Evolutionary conservation across 148 eudicot genomes (phyloP), one percentile per base, ranked within the genome.

Genomic region (Camellia lanceoleosa): DNA sequence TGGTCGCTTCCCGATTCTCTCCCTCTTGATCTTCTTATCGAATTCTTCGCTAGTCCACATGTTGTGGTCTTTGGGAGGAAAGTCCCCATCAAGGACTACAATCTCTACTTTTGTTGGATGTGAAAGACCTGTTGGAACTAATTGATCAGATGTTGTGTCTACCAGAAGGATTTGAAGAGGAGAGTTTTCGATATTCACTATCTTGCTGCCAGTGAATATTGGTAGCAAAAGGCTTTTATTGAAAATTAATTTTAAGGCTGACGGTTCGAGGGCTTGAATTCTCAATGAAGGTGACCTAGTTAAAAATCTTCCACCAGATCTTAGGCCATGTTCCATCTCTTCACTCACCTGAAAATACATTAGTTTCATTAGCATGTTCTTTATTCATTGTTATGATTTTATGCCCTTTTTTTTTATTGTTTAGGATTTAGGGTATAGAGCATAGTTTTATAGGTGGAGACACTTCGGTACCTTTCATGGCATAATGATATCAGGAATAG

Each of bases 11-110:
- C 97, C 94, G 0, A 68, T 63, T 47, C 98, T 86, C 75, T 94
- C 90, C 74, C 73, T 89, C 1, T 91, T 82, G 0, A 94, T 61
- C 10, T 69, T 82, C 23, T 78, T 61, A 4, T 83, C 80, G 46
- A 94, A 92, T 44, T 87, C 98, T 0, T 77, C 74, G 0, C 55
- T 70, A 0, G 83, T 87, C 97, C 97, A 94, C 6, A 47, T 64
- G 0, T 79, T 83, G 0, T 42, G 10, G 14, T 78, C 89, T 2
- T 75, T 77, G 0, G 42, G 7, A 4, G 85, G 84, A 59, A 94
- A 94, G 54, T 91, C 94, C 0, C 98, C 97, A 1, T 91, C 86
- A 2, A 94, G 55, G 11, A 87, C 97, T 0, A 94, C 89, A 6
- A 94, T 78, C 49, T 91, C 93, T 0, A 92, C 61, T 66, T 91